These are phyloP conservation scores for Lepidium campestre DNA, from an alignment of 441 rosid species.

Conservation along the genomic window DNA sequence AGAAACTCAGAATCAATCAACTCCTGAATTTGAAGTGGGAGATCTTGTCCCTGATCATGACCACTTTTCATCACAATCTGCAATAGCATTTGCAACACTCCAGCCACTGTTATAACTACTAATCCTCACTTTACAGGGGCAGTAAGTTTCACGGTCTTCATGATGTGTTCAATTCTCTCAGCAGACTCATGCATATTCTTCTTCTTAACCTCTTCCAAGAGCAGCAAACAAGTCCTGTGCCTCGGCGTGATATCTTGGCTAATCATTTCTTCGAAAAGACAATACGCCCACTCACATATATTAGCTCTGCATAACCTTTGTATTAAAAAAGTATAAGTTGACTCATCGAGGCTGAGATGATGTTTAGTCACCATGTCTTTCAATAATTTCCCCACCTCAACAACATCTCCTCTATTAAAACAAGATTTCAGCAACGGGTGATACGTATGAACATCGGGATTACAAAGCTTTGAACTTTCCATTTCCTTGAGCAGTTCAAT, in stretches of 20 bases:
- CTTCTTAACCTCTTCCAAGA: constrained; percentile 55
- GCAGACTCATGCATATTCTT: constrained; percentile 47
- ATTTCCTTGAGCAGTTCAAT: constrained; percentile 45
- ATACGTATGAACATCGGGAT: constrained; percentile 69
- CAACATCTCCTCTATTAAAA: constrained; percentile 56
- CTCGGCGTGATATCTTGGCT: constrained; percentile 54
- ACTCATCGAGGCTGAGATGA: constrained; percentile 68
- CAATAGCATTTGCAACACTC: neutral
- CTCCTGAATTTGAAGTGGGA: neutral
- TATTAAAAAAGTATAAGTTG: constrained; percentile 64
- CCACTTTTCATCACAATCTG: neutral
- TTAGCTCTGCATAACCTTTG: constrained; percentile 69
- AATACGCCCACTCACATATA: constrained; percentile 61
- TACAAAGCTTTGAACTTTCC: constrained; percentile 38
- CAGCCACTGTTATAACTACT: neutral
- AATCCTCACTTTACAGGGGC: constrained; percentile 18
- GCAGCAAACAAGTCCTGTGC: constrained; percentile 54
- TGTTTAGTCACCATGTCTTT: constrained; percentile 67
- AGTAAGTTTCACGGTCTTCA: constrained; percentile 41
- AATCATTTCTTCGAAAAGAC: constrained; percentile 69
- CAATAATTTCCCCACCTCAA: constrained; percentile 50
- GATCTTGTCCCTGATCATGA: neutral
- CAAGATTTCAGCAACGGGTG: constrained; percentile 63
- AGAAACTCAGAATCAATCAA: constrained; percentile 7
- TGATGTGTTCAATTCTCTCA: constrained; percentile 42